Conservation (phyloP, 1,284 basidiomycete species). For the Apiotrichum akiyoshidainum region DNA sequence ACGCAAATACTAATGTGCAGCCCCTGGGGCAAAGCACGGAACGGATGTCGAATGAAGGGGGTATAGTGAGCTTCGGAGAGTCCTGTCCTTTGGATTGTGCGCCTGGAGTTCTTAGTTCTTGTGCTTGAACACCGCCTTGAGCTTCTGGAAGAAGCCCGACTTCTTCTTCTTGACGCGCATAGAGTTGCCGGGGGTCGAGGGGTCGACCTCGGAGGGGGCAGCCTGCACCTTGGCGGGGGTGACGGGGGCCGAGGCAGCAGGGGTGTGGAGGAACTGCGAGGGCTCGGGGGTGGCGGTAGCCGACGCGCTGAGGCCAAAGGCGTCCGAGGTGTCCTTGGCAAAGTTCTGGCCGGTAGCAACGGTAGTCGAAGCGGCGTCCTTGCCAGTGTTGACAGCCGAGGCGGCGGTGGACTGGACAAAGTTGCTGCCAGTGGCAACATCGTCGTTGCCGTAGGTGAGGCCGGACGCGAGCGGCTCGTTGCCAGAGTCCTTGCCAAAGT, state of each 20-base stretch:
- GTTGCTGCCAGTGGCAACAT: background rate
- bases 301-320: slow-evolving; percentile 2
- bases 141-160: slow-evolving; percentile 31
- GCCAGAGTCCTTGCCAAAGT: slow-evolving; percentile 7
- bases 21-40: no score
- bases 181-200: background rate
- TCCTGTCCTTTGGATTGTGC: background rate
- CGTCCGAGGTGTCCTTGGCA: slow-evolving; percentile 7
- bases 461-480: background rate
- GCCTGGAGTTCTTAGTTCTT: slow-evolving; percentile 5
- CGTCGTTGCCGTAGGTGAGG: slow-evolving; percentile 3
- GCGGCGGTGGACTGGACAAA: background rate
- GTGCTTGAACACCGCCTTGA: slow-evolving; percentile 12
- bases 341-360: background rate
- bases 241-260: slow-evolving; percentile 12
- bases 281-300: background rate
- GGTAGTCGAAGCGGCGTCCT: background rate
- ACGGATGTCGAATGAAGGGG: no score
- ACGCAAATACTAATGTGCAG: background rate
- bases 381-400: background rate
- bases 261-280: background rate
- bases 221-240: slow-evolving; percentile 5
- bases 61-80: background rate
- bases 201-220: background rate
- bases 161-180: slow-evolving; percentile 24